Evolutionary conservation across 495 filamentous ascomycete species (phyloP).

Genomic region (Glutinoglossum americanum): DNA sequence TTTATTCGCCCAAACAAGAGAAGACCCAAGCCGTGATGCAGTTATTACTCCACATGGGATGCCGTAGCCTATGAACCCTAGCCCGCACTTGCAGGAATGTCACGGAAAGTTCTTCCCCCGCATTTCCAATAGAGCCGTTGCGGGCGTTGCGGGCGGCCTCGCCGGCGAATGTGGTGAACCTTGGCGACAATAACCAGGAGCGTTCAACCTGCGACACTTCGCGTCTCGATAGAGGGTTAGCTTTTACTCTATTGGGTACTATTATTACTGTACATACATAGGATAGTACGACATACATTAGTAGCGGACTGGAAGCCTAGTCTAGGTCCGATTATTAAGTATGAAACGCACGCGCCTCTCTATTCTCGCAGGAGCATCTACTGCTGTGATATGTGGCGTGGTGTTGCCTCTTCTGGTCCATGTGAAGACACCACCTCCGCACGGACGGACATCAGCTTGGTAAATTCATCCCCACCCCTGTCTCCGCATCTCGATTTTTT

Average conservation of each 20-base stretch:
- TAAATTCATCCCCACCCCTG: too few species aligned
- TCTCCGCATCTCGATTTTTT: too few species aligned
- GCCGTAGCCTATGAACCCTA: neutral
- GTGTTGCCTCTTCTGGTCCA: too few species aligned
- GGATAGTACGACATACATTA: neutral
- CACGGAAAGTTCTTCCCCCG: neutral
- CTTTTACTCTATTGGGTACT: too few species aligned
- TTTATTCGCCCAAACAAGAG: constrained; percentile 30
- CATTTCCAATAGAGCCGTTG: neutral
- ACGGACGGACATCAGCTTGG: too few species aligned
- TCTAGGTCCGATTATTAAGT: neutral
- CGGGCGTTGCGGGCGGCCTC: neutral
- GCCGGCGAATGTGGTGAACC: too few species aligned
- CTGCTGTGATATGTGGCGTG: too few species aligned
- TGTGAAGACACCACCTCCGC: too few species aligned
- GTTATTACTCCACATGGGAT: neutral
- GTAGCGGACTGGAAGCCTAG: neutral
- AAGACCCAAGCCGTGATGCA: constrained; percentile 4
- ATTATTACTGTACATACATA: neutral
- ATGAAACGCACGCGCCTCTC: too few species aligned
- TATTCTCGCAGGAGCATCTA: too few species aligned
- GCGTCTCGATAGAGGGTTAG: neutral
- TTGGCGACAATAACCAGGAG: neutral
- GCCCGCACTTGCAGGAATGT: too few species aligned
- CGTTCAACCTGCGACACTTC: neutral